Percentiles rank a stretch among this genome's conserved stretches.
Conservation (phyloP, 129 eudicot species). For the Pseudognaphalium luteoalbum region DNA sequence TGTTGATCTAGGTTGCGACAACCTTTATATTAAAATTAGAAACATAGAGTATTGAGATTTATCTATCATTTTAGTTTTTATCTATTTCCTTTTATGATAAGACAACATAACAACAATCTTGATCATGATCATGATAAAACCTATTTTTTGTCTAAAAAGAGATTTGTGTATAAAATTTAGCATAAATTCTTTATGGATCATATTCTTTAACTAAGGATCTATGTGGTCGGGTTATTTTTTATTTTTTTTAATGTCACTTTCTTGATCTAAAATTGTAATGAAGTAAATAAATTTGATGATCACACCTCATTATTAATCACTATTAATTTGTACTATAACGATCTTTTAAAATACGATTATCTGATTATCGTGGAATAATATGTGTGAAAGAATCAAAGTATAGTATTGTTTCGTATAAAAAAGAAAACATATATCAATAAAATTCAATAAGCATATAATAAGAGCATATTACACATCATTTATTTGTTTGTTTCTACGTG, state of each 20-base stretch:
- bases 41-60: not conserved
- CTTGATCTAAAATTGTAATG: not conserved
- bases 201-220: conserved; percentile 20
- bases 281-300: not conserved
- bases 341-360: not conserved
- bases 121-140: not conserved
- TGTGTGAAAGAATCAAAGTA: conserved; percentile 1
- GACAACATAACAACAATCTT: not conserved
- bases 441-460: not conserved
- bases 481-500: no score
- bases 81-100: not conserved
- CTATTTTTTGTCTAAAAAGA: not conserved
- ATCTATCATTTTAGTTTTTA: conserved; percentile 2
- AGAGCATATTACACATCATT: no score
- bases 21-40: not conserved
- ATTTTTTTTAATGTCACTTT: conserved; percentile 1
- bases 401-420: not conserved
- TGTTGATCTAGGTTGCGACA: conserved; percentile 5
- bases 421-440: not conserved
- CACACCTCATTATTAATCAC: not conserved
- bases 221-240: conserved; percentile 8
- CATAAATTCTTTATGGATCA: conserved; percentile 25
- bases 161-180: conserved; percentile 14
- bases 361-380: not conserved
- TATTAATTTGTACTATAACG: not conserved